Evolutionary conservation across 768 basidiomycete genomes (phyloP).

Genomic region (Roridomyces roridus): DNA sequence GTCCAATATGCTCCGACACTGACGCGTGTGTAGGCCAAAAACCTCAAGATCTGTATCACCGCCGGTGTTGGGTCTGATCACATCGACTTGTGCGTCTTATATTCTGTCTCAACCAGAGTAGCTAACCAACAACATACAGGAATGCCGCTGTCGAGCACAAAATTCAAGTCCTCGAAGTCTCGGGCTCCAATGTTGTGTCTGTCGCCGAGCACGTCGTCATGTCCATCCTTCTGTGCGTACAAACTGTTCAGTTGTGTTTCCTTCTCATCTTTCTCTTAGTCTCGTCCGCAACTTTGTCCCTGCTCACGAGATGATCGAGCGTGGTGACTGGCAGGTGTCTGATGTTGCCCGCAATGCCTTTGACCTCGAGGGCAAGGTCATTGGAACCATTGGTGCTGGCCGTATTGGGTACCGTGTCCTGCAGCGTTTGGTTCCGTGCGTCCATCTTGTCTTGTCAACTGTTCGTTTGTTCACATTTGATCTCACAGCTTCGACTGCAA

Average conservation of each 20-base stretch:
- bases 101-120: too few species aligned
- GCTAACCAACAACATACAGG: not conserved
- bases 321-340: slow-evolving; percentile 88
- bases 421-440: slow-evolving; percentile 68
- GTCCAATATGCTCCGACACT: slow-evolving; percentile 1
- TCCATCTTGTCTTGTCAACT: not conserved
- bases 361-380: slow-evolving; percentile 90
- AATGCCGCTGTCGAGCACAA: slow-evolving; percentile 83
- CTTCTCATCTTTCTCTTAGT: not conserved
- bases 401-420: slow-evolving; percentile 88
- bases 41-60: slow-evolving; percentile 89
- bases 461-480: not conserved
- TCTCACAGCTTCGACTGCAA: slow-evolving; percentile 73
- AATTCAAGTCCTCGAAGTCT: slow-evolving; percentile 86
- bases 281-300: slow-evolving; percentile 91
- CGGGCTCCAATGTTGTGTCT: slow-evolving; percentile 89
- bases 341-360: slow-evolving; percentile 82
- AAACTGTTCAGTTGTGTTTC: not conserved
- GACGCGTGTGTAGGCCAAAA: slow-evolving; percentile 65
- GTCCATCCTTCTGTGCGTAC: slow-evolving; percentile 71
- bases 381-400: slow-evolving; percentile 86
- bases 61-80: slow-evolving; percentile 93
- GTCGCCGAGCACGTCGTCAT: slow-evolving; percentile 93
- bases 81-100: slow-evolving; percentile 62
- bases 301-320: slow-evolving; percentile 89